Conservation (phyloP, 1,284 basidiomycete species). For the Inonotus obliquus region DNA sequence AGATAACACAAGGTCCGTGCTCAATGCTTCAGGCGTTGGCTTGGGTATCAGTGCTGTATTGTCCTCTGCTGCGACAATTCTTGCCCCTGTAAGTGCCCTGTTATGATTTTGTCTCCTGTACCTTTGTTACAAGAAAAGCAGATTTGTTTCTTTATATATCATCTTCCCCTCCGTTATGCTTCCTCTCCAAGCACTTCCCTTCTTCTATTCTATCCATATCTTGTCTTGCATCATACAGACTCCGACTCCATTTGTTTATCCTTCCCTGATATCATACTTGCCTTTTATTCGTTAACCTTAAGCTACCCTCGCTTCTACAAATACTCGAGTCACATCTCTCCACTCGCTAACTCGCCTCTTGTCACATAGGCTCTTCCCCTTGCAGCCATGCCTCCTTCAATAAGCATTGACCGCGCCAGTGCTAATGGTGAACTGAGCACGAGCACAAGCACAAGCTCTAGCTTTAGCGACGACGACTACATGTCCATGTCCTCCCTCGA, state of each 20-base stretch:
- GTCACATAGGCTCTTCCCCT: not conserved
- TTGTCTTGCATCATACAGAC: too few relatives aligned
- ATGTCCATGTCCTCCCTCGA: slow-evolving; percentile 5
- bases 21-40: not conserved
- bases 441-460: not conserved
- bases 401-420: not conserved
- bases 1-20: not conserved
- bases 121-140: not conserved
- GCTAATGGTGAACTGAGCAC: not conserved
- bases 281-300: not conserved
- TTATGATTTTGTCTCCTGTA: not conserved
- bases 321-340: not conserved
- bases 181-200: not conserved
- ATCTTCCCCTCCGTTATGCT: not conserved
- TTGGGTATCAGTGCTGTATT: not conserved
- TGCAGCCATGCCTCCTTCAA: not conserved
- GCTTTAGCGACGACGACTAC: not conserved
- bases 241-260: not conserved
- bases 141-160: not conserved
- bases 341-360: not conserved
- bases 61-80: not conserved
- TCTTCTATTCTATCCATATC: not conserved
- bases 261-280: not conserved
- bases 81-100: not conserved
- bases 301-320: not conserved